Conservation (phyloP, 148 eudicot genomes). For the Cornus kousa region DNA sequence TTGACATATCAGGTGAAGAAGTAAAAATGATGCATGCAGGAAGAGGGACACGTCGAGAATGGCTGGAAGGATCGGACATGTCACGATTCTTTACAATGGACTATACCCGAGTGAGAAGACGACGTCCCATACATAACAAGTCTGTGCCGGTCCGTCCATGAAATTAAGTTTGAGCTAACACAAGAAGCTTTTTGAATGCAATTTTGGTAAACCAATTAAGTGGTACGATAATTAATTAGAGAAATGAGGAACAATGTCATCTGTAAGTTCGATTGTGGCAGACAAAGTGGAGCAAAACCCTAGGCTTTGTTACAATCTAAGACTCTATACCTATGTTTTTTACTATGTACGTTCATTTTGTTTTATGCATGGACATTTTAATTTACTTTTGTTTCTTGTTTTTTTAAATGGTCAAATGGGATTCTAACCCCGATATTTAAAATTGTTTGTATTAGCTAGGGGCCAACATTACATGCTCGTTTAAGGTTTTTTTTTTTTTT, state of each 20-base stretch:
- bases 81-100: constrained; percentile 49
- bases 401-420: constrained; percentile 19
- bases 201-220: neutral
- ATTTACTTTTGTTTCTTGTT: neutral
- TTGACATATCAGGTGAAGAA: neutral
- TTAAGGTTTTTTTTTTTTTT: too few species aligned
- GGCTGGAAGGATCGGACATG: constrained; percentile 23
- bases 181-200: neutral
- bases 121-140: constrained; percentile 65
- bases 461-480: neutral
- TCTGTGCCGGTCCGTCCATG: constrained; percentile 44
- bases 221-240: constrained; percentile 8
- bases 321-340: constrained; percentile 4
- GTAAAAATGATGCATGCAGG: constrained; percentile 17
- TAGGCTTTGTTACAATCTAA: constrained; percentile 18
- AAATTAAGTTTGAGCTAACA: constrained; percentile 13
- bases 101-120: constrained; percentile 46
- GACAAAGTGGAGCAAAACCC: constrained; percentile 37
- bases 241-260: constrained; percentile 33
- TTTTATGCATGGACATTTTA: neutral
- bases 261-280: constrained; percentile 25
- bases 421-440: constrained; percentile 24
- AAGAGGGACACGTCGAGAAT: constrained; percentile 22
- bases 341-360: neutral
- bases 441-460: neutral